Evolutionary conservation across 2,329 filamentous ascomycete genomes (phyloP).

Genomic region (Aspergillus caelatus): DNA sequence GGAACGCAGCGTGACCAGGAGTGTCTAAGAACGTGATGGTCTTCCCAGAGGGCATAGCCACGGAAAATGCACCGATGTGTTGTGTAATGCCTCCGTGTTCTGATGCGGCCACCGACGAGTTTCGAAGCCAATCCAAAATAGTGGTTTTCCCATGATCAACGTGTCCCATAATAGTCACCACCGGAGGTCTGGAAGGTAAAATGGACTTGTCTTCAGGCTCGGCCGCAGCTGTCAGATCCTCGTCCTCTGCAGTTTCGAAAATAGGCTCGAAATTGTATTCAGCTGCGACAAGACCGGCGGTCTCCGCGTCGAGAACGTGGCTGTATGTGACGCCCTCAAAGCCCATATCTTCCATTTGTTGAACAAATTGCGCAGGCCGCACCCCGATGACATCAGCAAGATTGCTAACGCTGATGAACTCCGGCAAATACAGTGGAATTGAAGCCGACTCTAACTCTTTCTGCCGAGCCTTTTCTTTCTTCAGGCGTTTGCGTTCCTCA

Average conservation of each 20-base stretch:
- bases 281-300: conserved; percentile 83
- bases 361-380: conserved; percentile 69
- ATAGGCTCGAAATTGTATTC: conserved; percentile 92
- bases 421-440: conserved; percentile 75
- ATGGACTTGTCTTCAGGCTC: conserved; percentile 66
- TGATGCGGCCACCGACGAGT: conserved; percentile 85
- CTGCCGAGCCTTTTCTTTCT: conserved; percentile 48
- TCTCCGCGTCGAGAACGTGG: conserved; percentile 87
- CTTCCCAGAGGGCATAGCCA: conserved; percentile 81
- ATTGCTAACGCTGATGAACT: conserved; percentile 87
- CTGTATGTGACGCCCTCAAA: conserved; percentile 84
- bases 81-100: conserved; percentile 98
- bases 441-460: conserved; percentile 45
- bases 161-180: conserved; percentile 99
- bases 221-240: conserved; percentile 74
- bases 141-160: conserved; percentile 99
- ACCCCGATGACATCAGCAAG: conserved; percentile 76
- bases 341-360: conserved; percentile 78
- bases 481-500: conserved; percentile 38
- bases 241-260: conserved; percentile 61
- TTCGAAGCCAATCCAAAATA: conserved; percentile 87
- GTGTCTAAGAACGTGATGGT: conserved; percentile 96
- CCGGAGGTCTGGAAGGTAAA: conserved; percentile 78
- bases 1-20: conserved; percentile 91
- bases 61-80: conserved; percentile 96